Evolutionary conservation across 495 filamentous ascomycete genomes (phyloP).

Genomic region (Xanthoparmelia taractica): DNA sequence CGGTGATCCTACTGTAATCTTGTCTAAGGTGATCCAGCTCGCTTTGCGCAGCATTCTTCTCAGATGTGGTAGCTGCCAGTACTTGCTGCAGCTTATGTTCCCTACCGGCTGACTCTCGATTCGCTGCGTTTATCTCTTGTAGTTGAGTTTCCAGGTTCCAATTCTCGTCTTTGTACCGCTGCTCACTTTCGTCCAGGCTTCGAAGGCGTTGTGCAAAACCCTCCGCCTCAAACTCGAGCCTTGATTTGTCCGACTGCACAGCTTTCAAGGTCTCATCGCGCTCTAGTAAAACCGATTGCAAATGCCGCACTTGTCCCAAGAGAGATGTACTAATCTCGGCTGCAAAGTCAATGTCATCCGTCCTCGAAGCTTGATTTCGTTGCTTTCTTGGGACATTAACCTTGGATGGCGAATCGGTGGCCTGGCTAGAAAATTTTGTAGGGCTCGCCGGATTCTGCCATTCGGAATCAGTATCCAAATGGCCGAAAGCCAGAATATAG

Average conservation of each 20-base stretch:
- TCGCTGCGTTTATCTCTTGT: slow-evolving; percentile 65
- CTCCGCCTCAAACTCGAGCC: slow-evolving; percentile 74
- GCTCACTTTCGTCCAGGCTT: slow-evolving; percentile 82
- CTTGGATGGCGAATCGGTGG: slow-evolving; percentile 83
- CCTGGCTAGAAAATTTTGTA: slow-evolving; percentile 74
- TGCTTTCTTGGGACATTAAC: slow-evolving; percentile 79
- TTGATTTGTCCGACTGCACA: slow-evolving; percentile 61
- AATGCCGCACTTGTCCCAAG: slow-evolving; percentile 76
- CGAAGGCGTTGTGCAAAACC: slow-evolving; percentile 69
- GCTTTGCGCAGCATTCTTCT: slow-evolving; percentile 67
- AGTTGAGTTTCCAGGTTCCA: slow-evolving; percentile 89
- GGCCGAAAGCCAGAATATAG: not conserved
- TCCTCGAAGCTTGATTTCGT: slow-evolving; percentile 78
- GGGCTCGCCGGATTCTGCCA: slow-evolving; percentile 60
- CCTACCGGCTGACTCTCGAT: slow-evolving; percentile 64
- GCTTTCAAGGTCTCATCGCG: slow-evolving; percentile 78
- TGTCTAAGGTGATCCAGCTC: slow-evolving; percentile 85
- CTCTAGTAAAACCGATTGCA: slow-evolving; percentile 76
- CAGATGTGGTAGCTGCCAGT: slow-evolving; percentile 57
- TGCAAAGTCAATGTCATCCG: slow-evolving; percentile 92
- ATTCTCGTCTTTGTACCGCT: slow-evolving; percentile 93
- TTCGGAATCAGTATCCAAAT: not conserved
- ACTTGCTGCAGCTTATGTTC: slow-evolving; percentile 70
- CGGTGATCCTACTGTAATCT: slow-evolving; percentile 63
- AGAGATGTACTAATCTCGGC: slow-evolving; percentile 90